phyloP scores from a whole-genome alignment of 2,329 filamentous ascomycete species.

The Aspergillus pseudonomiae region DNA sequence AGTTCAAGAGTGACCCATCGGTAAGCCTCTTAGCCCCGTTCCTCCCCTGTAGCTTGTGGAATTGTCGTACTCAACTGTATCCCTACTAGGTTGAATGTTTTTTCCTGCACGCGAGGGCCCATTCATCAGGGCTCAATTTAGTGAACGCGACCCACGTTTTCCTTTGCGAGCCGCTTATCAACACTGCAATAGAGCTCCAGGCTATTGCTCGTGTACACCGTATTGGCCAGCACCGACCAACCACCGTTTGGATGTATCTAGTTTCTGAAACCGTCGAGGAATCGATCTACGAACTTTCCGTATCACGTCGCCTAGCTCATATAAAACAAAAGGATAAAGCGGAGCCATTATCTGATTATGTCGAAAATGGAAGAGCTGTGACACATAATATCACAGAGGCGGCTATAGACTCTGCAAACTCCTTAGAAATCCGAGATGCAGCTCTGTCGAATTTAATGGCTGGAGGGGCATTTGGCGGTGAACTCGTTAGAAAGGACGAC shows the following conservation, averaged over 20 bases:
- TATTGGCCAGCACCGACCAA: conserved; percentile 85
- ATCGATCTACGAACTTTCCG: conserved; percentile 85
- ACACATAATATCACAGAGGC: conserved; percentile 54
- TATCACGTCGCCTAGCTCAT: conserved; percentile 75
- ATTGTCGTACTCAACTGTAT: neutral
- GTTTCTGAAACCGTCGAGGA: conserved; percentile 90
- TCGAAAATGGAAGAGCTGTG: conserved; percentile 18
- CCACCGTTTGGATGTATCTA: conserved; percentile 94
- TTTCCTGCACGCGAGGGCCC: conserved; percentile 83
- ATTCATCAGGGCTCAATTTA: conserved; percentile 86
- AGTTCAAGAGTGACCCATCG: conserved; percentile 73
- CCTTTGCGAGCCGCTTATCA: conserved; percentile 89
- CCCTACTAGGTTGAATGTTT: conserved; percentile 70
- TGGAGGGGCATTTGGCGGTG: conserved; percentile 71
- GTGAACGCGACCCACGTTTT: conserved; percentile 94
- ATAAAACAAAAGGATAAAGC: conserved; percentile 58
- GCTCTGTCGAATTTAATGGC: conserved; percentile 70
- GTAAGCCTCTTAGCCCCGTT: conserved; percentile 29
- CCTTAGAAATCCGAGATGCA: conserved; percentile 76
- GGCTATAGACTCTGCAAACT: conserved; percentile 80
- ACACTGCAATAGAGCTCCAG: conserved; percentile 91
- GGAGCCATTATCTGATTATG: neutral
- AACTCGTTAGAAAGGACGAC: conserved; percentile 76
- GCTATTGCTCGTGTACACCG: conserved; percentile 93
- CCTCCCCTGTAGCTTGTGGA: neutral